Conservation (phyloP, 164 flowering plant species). For the Vitis riparia region DNA sequence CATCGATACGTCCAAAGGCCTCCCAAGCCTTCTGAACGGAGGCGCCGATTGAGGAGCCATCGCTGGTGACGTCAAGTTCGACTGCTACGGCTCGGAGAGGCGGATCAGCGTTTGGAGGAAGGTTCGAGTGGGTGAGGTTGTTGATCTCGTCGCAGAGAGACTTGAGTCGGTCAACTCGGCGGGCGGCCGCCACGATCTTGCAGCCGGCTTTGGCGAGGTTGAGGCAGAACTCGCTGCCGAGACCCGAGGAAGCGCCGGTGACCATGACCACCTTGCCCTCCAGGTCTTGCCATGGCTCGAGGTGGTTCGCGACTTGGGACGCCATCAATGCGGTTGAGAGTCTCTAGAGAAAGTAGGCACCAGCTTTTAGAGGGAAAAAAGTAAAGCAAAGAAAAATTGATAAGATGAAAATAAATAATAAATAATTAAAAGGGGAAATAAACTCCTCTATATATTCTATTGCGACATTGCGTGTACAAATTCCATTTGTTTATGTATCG, state of each 20-base stretch:
- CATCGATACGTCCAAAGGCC: constrained; percentile 74
- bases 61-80: constrained; percentile 61
- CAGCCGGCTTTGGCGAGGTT: constrained; percentile 73
- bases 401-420: no score
- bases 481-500: no score
- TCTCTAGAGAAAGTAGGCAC: no score
- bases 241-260: constrained; percentile 79
- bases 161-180: constrained; percentile 56
- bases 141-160: constrained; percentile 71
- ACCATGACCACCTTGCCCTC: constrained; percentile 59
- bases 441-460: no score
- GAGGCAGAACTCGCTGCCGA: constrained; percentile 65
- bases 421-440: no score
- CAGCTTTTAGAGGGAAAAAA: no score
- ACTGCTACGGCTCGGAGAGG: constrained; percentile 41
- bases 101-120: not conserved
- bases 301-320: constrained; percentile 7
- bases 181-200: constrained; percentile 68
- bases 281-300: constrained; percentile 54
- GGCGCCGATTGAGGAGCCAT: constrained; percentile 38
- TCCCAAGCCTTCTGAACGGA: constrained; percentile 69
- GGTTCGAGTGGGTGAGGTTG: constrained; percentile 8
- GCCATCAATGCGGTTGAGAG: constrained; percentile 6
- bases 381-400: no score
- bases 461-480: no score